Conservation (phyloP, 345 rosid genomes). For the Crucihimalaya himalaica region DNA sequence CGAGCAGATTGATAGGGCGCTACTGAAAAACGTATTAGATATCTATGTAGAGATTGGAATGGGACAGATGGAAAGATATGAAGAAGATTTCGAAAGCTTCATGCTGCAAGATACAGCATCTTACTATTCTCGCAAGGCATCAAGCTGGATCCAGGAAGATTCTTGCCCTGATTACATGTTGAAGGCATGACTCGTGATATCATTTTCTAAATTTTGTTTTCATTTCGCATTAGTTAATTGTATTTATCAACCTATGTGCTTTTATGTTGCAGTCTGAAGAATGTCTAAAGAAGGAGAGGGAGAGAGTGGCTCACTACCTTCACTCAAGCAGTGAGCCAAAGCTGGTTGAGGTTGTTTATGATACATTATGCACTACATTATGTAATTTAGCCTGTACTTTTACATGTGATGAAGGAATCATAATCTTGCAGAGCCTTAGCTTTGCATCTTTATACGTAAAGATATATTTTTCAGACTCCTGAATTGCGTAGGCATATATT, state of each 20-base stretch:
- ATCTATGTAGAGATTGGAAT: constrained; percentile 90
- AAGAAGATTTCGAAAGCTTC: constrained; percentile 72
- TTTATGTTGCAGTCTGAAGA: constrained; percentile 75
- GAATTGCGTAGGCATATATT: neutral
- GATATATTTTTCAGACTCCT: neutral
- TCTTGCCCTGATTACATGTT: constrained; percentile 85
- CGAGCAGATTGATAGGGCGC: constrained; percentile 77
- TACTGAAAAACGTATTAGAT: constrained; percentile 74
- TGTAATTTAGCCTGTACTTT: neutral
- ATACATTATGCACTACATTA: neutral
- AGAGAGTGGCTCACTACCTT: constrained; percentile 85
- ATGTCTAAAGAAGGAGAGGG: constrained; percentile 88
- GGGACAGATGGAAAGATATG: constrained; percentile 66
- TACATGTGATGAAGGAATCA: neutral
- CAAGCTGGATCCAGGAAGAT: constrained; percentile 78
- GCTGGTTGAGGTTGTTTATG: constrained; percentile 81
- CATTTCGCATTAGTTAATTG: neutral
- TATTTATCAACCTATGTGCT: neutral
- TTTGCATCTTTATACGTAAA: neutral
- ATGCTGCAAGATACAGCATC: constrained; percentile 71
- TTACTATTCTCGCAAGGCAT: constrained; percentile 86
- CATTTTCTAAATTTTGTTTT: neutral
- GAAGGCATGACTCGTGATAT: constrained; percentile 52
- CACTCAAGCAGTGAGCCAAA: constrained; percentile 87
- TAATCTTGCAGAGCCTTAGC: neutral